Evolutionary conservation across 768 basidiomycete genomes (phyloP), one percentile per base, ranked within the genome.

Genomic region (Mrakia gelida): DNA sequence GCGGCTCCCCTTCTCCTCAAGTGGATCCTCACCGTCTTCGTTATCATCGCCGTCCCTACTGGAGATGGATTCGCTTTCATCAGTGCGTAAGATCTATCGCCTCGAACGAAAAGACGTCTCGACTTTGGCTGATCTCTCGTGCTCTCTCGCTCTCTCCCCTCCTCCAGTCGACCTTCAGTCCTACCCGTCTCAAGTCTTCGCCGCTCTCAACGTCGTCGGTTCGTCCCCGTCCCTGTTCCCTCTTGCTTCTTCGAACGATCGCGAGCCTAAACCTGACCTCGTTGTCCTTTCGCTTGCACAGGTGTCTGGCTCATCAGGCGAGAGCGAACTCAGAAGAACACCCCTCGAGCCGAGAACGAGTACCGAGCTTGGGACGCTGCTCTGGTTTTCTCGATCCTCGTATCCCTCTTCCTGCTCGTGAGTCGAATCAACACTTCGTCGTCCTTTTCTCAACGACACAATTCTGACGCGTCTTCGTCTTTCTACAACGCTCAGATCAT

Each of bases 51-150:
- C 0, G 86, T 90, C 0, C 92, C 92, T 0, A 87, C 90, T 0
- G 91, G 92, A 3, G 92, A 92, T 80, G 91, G 90, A 0, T 93
- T 91, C 81, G 86, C 89, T 38, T 92, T 93, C 83, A 86, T 80
- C 67, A 77, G 81, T 81, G 41, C 78, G 81, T 75, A 32, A 10
- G 15, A 16, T 38, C 38, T 38, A 38, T 38, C 38, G 38, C 38
- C 8, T 38, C 8, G 38, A 38, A 38, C 38, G 38, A 8, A 38
- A 38, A 3, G 8, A 8, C 38, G 38, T 38, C n/a, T n/a, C 38
- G 38, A 78, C 88, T 84, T 79, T 86, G 83, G 43, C 9, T 85
- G 84, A 80, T 84, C 80, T 82, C 18, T 8, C 6, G 1, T 56
- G 86, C 34, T 73, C 77, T 81, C 84, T 38, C 38, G 0, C n/a